Percentiles rank a stretch among this genome's conserved stretches.
Conservation (phyloP, 2,329 filamentous ascomycete genomes). For the Cladosporium sp. region DNA sequence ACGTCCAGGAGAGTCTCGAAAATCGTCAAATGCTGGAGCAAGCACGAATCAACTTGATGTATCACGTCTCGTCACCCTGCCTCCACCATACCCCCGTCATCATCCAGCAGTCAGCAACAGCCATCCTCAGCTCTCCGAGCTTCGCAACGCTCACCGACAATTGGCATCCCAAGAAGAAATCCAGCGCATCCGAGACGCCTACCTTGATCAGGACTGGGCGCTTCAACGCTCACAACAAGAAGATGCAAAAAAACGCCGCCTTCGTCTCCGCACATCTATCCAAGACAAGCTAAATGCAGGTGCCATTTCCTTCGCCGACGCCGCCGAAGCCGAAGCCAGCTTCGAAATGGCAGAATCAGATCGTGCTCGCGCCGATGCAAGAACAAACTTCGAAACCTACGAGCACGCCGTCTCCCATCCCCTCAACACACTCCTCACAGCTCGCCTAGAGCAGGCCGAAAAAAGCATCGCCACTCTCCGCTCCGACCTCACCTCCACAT, state of each 20-base stretch:
- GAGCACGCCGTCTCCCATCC: constrained; percentile 79
- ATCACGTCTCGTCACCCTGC: constrained; percentile 84
- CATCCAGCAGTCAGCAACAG: constrained; percentile 95
- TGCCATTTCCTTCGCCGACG: constrained; percentile 75
- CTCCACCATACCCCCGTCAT: constrained; percentile 88
- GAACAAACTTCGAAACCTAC: constrained; percentile 78
- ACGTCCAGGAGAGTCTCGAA: constrained; percentile 14
- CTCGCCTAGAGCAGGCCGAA: constrained; percentile 68
- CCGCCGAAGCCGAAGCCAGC: constrained; percentile 69
- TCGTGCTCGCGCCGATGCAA: constrained; percentile 65
- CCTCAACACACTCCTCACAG: constrained; percentile 72
- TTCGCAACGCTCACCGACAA: constrained; percentile 69
- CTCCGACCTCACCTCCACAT: constrained; percentile 62
- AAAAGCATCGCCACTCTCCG: constrained; percentile 73
- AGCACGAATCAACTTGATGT: constrained; percentile 60
- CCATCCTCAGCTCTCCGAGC: constrained; percentile 80
- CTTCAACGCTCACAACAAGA: constrained; percentile 43
- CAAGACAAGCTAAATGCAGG: constrained; percentile 74
- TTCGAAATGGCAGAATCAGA: constrained; percentile 66
- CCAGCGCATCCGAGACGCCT: constrained; percentile 48
- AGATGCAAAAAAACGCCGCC: constrained; percentile 26
- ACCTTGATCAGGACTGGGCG: constrained; percentile 26
- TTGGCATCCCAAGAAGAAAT: constrained; percentile 65
- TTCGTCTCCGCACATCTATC: constrained; percentile 47
- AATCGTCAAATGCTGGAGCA: constrained; percentile 21